Evolutionary conservation across 1,139 yeast genomes (phyloP).

Genomic region (Sugiyamaella novakii): DNA sequence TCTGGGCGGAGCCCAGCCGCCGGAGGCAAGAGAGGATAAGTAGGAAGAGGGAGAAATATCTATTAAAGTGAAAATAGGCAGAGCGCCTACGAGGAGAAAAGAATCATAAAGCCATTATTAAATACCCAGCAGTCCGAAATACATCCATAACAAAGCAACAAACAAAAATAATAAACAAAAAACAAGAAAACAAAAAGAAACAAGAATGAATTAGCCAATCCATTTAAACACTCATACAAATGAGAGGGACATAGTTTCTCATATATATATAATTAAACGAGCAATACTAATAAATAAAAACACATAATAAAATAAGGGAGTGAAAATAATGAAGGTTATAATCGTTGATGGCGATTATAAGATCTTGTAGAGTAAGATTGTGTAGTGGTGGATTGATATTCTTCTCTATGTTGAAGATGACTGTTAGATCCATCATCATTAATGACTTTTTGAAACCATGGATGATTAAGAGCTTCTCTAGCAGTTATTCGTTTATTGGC

Average conservation of each 20-base stretch:
- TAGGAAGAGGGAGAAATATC: neutral
- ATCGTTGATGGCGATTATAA: slow-evolving; percentile 11
- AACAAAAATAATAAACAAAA: slow-evolving; percentile 9
- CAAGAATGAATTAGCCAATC: too few species aligned
- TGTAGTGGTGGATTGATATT: slow-evolving; percentile 7
- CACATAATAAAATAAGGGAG: slow-evolving; percentile 9
- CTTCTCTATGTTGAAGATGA: slow-evolving; percentile 12
- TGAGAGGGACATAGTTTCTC: neutral
- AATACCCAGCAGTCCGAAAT: slow-evolving; percentile 14
- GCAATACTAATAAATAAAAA: slow-evolving; percentile 11
- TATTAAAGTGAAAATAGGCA: slow-evolving; percentile 4
- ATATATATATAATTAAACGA: slow-evolving; percentile 5
- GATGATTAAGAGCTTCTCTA: slow-evolving; percentile 73
- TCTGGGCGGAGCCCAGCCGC: neutral
- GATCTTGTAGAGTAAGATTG: neutral
- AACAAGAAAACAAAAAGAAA: slow-evolving; percentile 8
- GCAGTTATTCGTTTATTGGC: slow-evolving; percentile 78
- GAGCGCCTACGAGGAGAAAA: too few species aligned
- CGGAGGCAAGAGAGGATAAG: neutral
- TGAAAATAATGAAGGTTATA: slow-evolving; percentile 8
- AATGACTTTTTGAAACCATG: slow-evolving; percentile 45
- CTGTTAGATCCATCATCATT: slow-evolving; percentile 25
- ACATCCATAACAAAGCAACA: slow-evolving; percentile 17
- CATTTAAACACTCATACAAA: neutral
- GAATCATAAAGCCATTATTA: slow-evolving; percentile 13